Evolutionary conservation across 768 basidiomycete genomes (phyloP).

Genomic region (Rhizopogon roseolus): DNA sequence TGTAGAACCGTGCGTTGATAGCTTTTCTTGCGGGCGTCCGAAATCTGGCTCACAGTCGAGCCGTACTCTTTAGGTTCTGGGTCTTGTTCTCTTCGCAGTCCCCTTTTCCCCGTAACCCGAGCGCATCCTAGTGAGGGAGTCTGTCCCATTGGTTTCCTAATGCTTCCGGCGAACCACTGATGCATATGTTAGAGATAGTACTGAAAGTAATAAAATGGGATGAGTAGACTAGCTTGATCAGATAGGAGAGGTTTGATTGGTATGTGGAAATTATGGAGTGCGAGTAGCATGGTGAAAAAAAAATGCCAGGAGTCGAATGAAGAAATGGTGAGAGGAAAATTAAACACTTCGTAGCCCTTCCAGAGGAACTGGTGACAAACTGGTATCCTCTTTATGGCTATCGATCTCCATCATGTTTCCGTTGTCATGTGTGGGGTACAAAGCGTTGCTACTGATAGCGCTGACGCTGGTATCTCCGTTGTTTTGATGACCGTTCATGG

Average conservation of each 20-base stretch:
- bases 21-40: no score
- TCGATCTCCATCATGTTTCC: constrained; percentile 20
- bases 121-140: no score
- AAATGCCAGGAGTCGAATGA: constrained; percentile 5
- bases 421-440: neutral
- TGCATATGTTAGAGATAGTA: constrained; percentile 12
- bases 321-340: constrained; percentile 4
- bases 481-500: constrained; percentile 18
- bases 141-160: no score
- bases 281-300: constrained; percentile 12
- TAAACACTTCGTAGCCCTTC: constrained; percentile 10
- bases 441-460: constrained; percentile 7
- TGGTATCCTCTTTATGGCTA: constrained; percentile 8
- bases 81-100: no score
- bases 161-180: neutral
- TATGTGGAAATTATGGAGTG: constrained; percentile 22
- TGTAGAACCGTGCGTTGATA: no score
- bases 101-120: no score
- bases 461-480: constrained; percentile 3
- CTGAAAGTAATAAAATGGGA: constrained; percentile 18
- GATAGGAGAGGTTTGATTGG: constrained; percentile 10
- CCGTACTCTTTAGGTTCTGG: no score
- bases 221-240: constrained; percentile 25
- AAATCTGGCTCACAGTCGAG: no score
- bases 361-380: constrained; percentile 13